Base-by-base conservation (phyloP, 352 stramenopile genomes). In the Globisporangium uncinulatum region DNA sequence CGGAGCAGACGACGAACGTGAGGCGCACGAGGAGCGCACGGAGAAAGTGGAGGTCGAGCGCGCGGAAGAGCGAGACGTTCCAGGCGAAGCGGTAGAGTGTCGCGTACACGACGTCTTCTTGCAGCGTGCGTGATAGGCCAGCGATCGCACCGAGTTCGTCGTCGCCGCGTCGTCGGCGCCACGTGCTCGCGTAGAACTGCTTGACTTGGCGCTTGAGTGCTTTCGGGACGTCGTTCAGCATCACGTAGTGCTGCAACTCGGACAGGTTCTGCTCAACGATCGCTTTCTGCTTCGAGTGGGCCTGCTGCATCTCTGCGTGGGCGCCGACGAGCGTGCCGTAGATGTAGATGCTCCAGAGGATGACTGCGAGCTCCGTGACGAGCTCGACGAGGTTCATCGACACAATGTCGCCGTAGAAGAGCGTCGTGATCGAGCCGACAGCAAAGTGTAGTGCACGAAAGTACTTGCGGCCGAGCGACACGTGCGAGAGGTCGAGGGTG, bases 351-450 rank as follows among this genome's bases (percentile, higher is more conserved):
- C 74, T 83, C 58, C 60, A 72, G 0, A 89, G 54, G 8, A 84
- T 86, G 34, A 85, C 77, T 0, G 32, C 52, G 21, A 89, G 77
- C 44, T 91, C 80, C 0, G 70, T 66, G 1, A 82, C 63, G n/a
- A 87, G 45, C 45, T 89, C 80, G 29, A 78, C 34, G 3, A 85
- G 34, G 46, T 89, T 91, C 66, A 87, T 82, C 3, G 78, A 87
- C 13, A 79, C 43, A 29, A 89, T 84, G 34, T 91, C 80, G 3
- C 72, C 80, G 41, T 89, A 87, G 44, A 78, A 91, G 3, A 89
- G 62, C 4, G 78, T 87, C 13, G 80, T 84, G 50, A 91, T 87
- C 1, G 78, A 87, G 15, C 74, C 70, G 13, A 88, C 56, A 0
- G 78, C 70, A 54, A 87, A 87, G 37, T 86, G 68, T 34, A 91